phyloP scores from a whole-genome alignment of 345 rosid species.

The Euphorbia lathyris region DNA sequence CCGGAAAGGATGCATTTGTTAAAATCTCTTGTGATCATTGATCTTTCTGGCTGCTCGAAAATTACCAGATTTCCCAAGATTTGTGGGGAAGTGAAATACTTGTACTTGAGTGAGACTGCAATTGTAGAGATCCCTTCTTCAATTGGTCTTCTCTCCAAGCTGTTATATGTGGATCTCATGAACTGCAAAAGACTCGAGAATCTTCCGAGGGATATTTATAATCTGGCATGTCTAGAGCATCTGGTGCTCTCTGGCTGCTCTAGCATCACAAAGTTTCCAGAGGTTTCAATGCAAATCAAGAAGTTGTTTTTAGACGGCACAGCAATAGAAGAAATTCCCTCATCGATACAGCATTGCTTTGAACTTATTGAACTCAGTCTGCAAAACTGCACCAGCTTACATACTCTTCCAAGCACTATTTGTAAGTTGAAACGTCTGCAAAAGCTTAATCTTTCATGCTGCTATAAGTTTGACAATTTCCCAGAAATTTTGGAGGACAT shows the following conservation, averaged over 20 bases:
- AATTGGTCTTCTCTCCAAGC: background rate
- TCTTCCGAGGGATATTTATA: conserved; percentile 3
- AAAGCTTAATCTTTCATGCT: conserved; percentile 4
- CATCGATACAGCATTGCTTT: background rate
- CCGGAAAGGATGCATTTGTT: background rate
- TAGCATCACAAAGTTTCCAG: background rate
- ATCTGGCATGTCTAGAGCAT: background rate
- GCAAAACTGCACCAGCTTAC: conserved; percentile 3
- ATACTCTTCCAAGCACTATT: background rate
- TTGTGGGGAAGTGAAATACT: background rate
- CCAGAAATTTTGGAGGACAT: background rate
- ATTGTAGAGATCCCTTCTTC: conserved; percentile 5
- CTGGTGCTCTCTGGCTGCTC: conserved; percentile 14
- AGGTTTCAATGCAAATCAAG: conserved; percentile 3
- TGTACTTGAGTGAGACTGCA: conserved; percentile 3
- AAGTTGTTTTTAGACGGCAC: conserved; percentile 12
- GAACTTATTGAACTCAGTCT: background rate
- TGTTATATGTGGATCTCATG: conserved; percentile 3
- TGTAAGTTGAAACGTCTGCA: background rate
- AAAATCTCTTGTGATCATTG: conserved; percentile 1
- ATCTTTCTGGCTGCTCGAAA: conserved; percentile 6
- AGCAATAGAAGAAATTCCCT: conserved; percentile 9
- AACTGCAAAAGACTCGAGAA: conserved; percentile 15
- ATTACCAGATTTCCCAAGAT: background rate
- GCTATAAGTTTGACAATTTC: background rate